Evolutionary conservation across 192 early-diverging fungal genomes (phyloP), one percentile per base, ranked within the genome.

Genomic region (Paraglomus brasilianum): DNA sequence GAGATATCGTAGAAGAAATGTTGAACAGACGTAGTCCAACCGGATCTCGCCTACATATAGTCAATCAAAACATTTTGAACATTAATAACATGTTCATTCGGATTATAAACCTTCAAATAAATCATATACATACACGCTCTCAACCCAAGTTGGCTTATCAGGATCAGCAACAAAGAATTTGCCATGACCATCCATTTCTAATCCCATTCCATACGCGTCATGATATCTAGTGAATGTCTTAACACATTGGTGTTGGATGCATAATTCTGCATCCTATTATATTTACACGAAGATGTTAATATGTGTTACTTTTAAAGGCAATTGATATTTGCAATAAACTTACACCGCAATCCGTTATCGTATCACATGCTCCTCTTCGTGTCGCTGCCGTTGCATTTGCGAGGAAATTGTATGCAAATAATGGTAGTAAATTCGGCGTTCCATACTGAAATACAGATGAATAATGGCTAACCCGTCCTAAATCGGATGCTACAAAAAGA

Each of bases 201-300:
- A 65, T 21, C 84, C 84, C 40, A 70, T 61, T 11, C 84, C 84
- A 69, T 79, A 85, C 0, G 84, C 75, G 19, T 83, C 78, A 68
- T 85, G 82, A 42, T 82, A 85, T 9, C 76, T 66, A n/a, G 84
- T 85, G 52, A 83, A 61, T 7, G 80, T 77, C 13, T 48, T 53
- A 39, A 80, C 67, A 52, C 84, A 85, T 19, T 77, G 63, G 22
- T 74, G 42, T 4, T 68, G 70, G 5, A 80, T 73, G 49, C 84
- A 85, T 45, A 74, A 77, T 67, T 85, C 76, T 2, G 72, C 71
- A 13, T 61, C 8, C 21, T 53, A 22, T 56, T 74, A 83, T 14
- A 75, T 30, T 30, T 30, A 2, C 30, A 30, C 30, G 39, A 5
- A 21, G 15, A 66, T 14, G 42, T 30, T 19, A 2, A 59, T 2